A percentile compares a stretch with the other conserved stretches of the same genome.
phyloP scores from a whole-genome alignment of 1,284 basidiomycete species.

The Thelephora terrestris region DNA sequence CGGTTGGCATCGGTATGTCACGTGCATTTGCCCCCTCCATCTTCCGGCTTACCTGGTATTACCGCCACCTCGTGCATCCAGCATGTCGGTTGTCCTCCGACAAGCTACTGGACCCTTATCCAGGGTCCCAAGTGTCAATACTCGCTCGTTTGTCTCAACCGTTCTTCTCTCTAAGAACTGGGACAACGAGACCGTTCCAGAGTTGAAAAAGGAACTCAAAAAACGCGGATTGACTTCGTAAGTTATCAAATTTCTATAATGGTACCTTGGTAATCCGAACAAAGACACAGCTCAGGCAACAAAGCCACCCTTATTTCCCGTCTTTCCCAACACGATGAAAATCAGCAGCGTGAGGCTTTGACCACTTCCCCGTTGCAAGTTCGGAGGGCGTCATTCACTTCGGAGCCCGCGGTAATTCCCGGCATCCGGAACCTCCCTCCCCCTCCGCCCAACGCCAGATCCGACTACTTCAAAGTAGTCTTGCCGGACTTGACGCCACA shows the following conservation, averaged over 20 bases:
- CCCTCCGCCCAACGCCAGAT: slow-evolving; percentile 15
- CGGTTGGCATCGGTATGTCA: no score
- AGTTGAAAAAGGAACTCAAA: slow-evolving; percentile 57
- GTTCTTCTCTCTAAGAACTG: slow-evolving; percentile 56
- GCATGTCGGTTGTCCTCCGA: no score
- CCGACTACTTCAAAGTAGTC: slow-evolving; percentile 35
- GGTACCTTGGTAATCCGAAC: slow-evolving; percentile 4
- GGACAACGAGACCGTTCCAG: slow-evolving; percentile 50
- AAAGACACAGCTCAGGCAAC: slow-evolving; percentile 38
- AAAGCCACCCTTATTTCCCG: slow-evolving; percentile 48
- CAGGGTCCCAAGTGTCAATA: no score
- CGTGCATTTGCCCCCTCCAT: no score
- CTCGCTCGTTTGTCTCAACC: slow-evolving; percentile 46
- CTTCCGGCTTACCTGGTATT: no score
- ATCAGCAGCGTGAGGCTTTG: slow-evolving; percentile 11
- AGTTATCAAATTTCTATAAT: slow-evolving; percentile 19
- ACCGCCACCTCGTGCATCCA: no score
- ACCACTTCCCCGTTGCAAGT: slow-evolving; percentile 13
- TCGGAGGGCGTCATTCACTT: slow-evolving; percentile 26
- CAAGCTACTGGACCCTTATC: no score
- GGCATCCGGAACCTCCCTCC: slow-evolving; percentile 19
- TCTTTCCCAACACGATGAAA: slow-evolving; percentile 40
- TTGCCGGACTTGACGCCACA: slow-evolving; percentile 46
- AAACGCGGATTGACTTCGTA: slow-evolving; percentile 55
- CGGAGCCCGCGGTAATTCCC: slow-evolving; percentile 15